Base-by-base conservation (phyloP, 306 rosid genomes). In the Quillaja saponaria region DNA sequence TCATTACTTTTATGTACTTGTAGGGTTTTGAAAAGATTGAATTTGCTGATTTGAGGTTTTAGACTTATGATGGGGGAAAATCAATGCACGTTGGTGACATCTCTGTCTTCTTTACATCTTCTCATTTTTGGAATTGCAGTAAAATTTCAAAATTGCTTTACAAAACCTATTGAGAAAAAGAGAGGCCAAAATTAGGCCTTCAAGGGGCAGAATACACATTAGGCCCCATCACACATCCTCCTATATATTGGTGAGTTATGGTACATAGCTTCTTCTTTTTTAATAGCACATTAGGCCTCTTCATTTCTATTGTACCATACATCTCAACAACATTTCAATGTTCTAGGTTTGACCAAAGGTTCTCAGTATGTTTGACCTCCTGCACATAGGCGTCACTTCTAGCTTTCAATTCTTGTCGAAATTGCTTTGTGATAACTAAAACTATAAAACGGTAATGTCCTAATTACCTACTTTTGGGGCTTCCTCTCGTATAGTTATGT, bases 1-100 rank as follows among this genome's bases (percentile, higher is more conserved):
- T 8, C 33, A 44, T 69, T 60, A 33, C 3, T 19, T 50, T 25
- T 4, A 19, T 64, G 14, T 38, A 13, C 14, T 49, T 68, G 13
- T 54, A 44, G 54, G 46, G 40, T 40, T 17, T 5, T 8, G 40
- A 71, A 59, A 18, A 55, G 13, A 54, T 39, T 73, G 55, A 3
- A 42, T 39, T 38, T 47, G 15, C 34, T 47, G 57, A 46, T 49
- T 25, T 19, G 20, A 42, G 14, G 17, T 16, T 28, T 10, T 54
- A 8, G 38, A 48, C 34, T 47, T 48, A 40, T 45, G 4, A 25
- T 25, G 4, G 31, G 31, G 4, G 7, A 35, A 55, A 17, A 38
- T n/a, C n/a, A 58, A 47, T 64, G 69, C 15, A 7, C 42, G 46
- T 45, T 20, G 14, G 8, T 42, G 6, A 34, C 18, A 21, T 28